Conservation (phyloP, 257 asterid species). For the Salvia miltiorrhiza region DNA sequence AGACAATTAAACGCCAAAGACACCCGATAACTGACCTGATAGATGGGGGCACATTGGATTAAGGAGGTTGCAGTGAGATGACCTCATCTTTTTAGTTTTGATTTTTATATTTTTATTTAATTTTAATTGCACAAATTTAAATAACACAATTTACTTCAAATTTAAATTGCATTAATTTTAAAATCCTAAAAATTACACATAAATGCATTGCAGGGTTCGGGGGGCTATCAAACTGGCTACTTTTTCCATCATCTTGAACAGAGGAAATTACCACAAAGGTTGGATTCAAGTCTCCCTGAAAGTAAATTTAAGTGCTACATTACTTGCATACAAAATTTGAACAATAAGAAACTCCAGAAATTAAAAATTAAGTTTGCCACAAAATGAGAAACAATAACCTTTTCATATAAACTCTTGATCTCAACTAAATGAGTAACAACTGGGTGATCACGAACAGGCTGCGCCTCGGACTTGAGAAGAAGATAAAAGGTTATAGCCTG, state of each 20-base stretch:
- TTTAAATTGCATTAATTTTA: too few species aligned
- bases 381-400: constrained; percentile 48
- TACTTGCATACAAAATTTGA: neutral
- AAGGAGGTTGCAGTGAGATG: too few species aligned
- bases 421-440: constrained; percentile 84
- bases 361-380: constrained; percentile 6
- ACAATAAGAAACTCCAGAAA: neutral
- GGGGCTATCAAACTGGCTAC: neutral
- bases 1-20: too few species aligned
- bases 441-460: constrained; percentile 91
- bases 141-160: too few species aligned
- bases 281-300: neutral
- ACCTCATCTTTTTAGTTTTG: too few species aligned
- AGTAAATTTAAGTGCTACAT: neutral
- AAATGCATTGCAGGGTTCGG: neutral
- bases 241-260: neutral
- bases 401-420: constrained; percentile 77
- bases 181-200: too few species aligned
- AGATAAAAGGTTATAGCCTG: constrained; percentile 93
- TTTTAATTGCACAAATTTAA: too few species aligned
- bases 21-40: too few species aligned
- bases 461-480: constrained; percentile 95
- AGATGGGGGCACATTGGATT: too few species aligned
- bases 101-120: too few species aligned
- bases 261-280: neutral